Base-by-base conservation (phyloP, 2,329 filamentous ascomycete genomes). In the Aspergillus novoparasiticus region DNA sequence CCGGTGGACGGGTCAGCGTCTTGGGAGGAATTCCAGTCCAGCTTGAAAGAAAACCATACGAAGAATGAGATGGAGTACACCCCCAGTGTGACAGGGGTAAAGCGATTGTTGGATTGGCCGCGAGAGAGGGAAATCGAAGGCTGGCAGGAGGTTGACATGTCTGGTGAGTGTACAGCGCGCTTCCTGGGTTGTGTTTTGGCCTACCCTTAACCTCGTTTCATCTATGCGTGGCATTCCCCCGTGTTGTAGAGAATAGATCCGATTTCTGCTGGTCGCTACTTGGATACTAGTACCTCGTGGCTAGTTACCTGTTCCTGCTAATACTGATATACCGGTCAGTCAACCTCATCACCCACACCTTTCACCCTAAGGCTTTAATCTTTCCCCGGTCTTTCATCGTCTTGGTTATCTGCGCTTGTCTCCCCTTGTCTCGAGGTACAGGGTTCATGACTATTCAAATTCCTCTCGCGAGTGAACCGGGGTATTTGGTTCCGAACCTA, bases 11-110 rank as follows among this genome's bases (percentile, higher is more conserved):
- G 79, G 2, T 76, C 75, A 9, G 79, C 78, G 6, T 73, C 72
- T 6, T 80, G 75, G 70, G 58, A 67, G 2, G 79, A 81, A 63
- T 81, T 81, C 55, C 69, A 75, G 59, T 66, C 64, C 16, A 76
- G 78, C 0, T 60, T 81, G 50, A 72, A 75, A 34, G 69, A 75
- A 11, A 66, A 79, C 21, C 79, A 81, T 67, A 76, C 76, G 8
- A 69, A 74, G 61, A 73, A 81, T 66, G 79, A 81, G 64, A 72
- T 73, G 73, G 75, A 74, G 36, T 81, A 81, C 66, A 80, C 78
- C 34, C 77, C 77, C 6, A 79, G 71, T 51, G 72, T 79, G 10
- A 71, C 68, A 2, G 57, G 67, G 4, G 70, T 77, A 12, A 71
- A 76, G 57, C 61, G 62, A 32, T 53, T 78, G 34, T 32, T 77